Conservation (phyloP, 108 stramenopile species). For the Cyclotella sp. region DNA sequence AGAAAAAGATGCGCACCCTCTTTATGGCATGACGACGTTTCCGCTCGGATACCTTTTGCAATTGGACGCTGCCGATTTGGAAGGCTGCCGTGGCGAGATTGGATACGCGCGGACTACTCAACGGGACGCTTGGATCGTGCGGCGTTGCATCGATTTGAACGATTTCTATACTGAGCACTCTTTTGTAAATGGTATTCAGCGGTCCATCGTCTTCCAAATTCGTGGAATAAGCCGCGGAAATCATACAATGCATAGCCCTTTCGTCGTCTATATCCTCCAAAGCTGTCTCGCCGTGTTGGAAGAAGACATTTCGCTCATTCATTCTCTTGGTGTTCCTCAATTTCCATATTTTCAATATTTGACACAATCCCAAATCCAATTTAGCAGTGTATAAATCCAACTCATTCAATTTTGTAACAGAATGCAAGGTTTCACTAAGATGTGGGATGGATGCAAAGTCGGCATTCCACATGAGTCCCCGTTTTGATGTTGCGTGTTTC, state of each 20-base stretch:
- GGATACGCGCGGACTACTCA: slow-evolving; percentile 16
- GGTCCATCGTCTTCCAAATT: slow-evolving; percentile 69
- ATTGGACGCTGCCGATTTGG: slow-evolving; percentile 11
- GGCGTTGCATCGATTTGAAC: slow-evolving; percentile 23
- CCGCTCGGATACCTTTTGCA: slow-evolving; percentile 10
- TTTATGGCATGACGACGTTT: slow-evolving; percentile 44
- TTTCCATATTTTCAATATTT: slow-evolving; percentile 52
- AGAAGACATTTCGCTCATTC: neutral
- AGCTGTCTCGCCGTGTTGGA: neutral
- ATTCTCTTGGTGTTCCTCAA: slow-evolving; percentile 57
- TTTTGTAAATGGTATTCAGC: slow-evolving; percentile 50
- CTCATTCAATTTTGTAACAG: slow-evolving; percentile 48
- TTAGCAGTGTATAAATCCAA: slow-evolving; percentile 53
- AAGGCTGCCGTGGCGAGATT: slow-evolving; percentile 22
- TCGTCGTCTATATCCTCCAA: neutral
- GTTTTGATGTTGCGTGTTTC: neutral
- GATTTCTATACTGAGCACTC: slow-evolving; percentile 65
- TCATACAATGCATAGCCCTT: slow-evolving; percentile 7
- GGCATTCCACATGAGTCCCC: slow-evolving; percentile 40
- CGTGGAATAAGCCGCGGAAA: slow-evolving; percentile 21
- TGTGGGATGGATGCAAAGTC: slow-evolving; percentile 35
- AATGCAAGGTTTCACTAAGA: slow-evolving; percentile 32
- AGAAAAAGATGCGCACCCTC: slow-evolving; percentile 67
- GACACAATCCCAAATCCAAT: slow-evolving; percentile 47
- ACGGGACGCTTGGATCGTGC: neutral